Evolutionary conservation across 257 asterid species (phyloP), one percentile per base, ranked within the genome.

Genomic region (Ilex asprella): DNA sequence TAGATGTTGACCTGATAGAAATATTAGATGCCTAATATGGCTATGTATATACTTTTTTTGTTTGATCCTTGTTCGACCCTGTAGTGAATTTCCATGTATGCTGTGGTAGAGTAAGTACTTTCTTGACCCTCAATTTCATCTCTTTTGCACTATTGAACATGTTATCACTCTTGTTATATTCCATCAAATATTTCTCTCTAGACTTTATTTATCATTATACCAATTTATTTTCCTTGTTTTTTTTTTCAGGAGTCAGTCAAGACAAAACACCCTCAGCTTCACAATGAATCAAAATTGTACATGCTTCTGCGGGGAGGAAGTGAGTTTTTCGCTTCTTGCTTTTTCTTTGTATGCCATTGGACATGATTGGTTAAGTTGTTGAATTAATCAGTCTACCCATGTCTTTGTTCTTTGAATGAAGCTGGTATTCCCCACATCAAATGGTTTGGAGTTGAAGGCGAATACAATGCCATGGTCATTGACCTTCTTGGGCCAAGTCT

Each of bases 251-350:
- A 89, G 78, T 61, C 92, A 73, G 81, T 80, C 56, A 89, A 89
- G 79, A 84, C 95, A 27, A 87, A 89, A 76, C 97, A 89, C 56
- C 97, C 95, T 30, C 97, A 89, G 78, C 97, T 89, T 68, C 91
- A 86, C 71, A 86, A 89, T 72, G 97, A 89, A 67, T 89, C 97
- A 41, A 89, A 86, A 80, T 67, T 89, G 70, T 89, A 89, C 70
- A 76, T 83, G 89, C 91, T 86, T 70, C 97, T 89, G 62, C 97
- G 85, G 64, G 97, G 97, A 58, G 97, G 95, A 84, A 83, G 97
- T 89, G 78, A 84, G 95, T 73, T 30, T 67, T 46, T 44, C 14
- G 46, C 12, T 39, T 59, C 46, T 51, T n/a, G 32, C 62, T 62
- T 66, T 31, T 56, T 52, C 62, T 30, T 16, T 47, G 12, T 27